Base-by-base conservation (phyloP, 2,329 filamentous ascomycete genomes). In the Fusarium guadeloupense region DNA sequence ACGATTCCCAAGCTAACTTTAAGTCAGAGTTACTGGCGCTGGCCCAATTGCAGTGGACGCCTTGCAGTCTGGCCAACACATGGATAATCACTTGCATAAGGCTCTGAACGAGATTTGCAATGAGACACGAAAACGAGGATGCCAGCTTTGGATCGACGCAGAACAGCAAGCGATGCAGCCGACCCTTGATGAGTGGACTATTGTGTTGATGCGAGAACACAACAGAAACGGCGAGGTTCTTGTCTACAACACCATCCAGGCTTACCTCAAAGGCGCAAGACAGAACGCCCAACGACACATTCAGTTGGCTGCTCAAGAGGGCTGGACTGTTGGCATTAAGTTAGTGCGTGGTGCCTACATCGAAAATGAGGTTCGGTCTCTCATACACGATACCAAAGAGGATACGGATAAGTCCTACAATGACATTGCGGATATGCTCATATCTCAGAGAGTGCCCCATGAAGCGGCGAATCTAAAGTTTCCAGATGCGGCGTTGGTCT, bases 321-420 rank as follows among this genome's bases (percentile, higher is more conserved):
- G 75, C 4, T 86, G 81, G 71, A 82, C 79, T 0, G 75, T 83
- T 0, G 84, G 83, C 5, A 72, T 85, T 34, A 86, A 86, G 69
- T 74, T 85, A 5, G 84, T 85, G 1, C 78, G 83, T 2, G 83
- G 83, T 7, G 84, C 83, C 13, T 86, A 86, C 64, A 78, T 86
- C 20, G 73, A 74, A 40, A 77, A 77, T 0, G 84, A 86, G 45
- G 75, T 78, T 14, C 71, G 81, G 1, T 69, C 75, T 1, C 68
- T 83, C 16, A 83, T 85, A 47, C 82, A 81, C 62, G 78, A 81
- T 39, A 81, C 76, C 8, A 84, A 83, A 46, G 74, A 81, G 23
- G 80, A 78, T 8, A 86, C 84, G 0, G 81, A 86, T 57, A 61
- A 69, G 1, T 77, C 76, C 20, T 86, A 85, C 68, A 78, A 86